Evolutionary conservation across 306 rosid species (phyloP).

Genomic region (Cucurbita pepo): DNA sequence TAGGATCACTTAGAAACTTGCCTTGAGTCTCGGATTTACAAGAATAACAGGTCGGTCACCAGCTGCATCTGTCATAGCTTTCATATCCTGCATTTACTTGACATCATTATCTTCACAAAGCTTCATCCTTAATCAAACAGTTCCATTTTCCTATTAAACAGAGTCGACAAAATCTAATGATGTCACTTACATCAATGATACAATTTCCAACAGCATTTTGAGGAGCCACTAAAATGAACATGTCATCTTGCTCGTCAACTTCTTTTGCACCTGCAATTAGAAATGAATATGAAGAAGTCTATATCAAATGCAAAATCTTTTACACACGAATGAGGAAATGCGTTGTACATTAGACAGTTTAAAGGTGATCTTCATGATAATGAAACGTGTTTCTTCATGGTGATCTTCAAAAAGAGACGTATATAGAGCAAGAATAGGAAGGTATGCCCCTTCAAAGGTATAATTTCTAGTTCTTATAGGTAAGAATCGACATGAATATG

Average conservation of each 20-base stretch:
- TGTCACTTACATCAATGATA: slow-evolving; percentile 64
- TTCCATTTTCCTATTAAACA: not conserved
- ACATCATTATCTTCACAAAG: not conserved
- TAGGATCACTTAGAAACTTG: slow-evolving; percentile 14
- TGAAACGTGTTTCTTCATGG: not conserved
- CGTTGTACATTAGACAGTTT: not conserved
- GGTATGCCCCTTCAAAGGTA: not conserved
- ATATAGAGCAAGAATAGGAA: too few species aligned
- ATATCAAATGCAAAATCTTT: not conserved
- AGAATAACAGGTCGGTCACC: slow-evolving; percentile 74
- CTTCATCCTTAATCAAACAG: not conserved
- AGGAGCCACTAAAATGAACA: slow-evolving; percentile 87
- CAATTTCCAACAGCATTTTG: slow-evolving; percentile 98
- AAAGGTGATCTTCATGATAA: not conserved
- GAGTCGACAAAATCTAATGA: not conserved
- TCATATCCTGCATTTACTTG: slow-evolving; percentile 44
- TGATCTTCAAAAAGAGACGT: not conserved
- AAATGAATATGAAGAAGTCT: not conserved
- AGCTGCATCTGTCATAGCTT: slow-evolving; percentile 85
- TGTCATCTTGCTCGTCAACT: slow-evolving; percentile 79
- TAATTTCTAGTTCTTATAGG: not conserved
- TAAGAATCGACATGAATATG: not conserved
- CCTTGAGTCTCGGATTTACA: slow-evolving; percentile 80
- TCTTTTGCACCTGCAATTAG: slow-evolving; percentile 62
- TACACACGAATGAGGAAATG: not conserved